These are phyloP conservation scores for Meyerozyma guilliermondii DNA, from an alignment of 1,139 yeast genomes.

Conservation along the genomic window DNA sequence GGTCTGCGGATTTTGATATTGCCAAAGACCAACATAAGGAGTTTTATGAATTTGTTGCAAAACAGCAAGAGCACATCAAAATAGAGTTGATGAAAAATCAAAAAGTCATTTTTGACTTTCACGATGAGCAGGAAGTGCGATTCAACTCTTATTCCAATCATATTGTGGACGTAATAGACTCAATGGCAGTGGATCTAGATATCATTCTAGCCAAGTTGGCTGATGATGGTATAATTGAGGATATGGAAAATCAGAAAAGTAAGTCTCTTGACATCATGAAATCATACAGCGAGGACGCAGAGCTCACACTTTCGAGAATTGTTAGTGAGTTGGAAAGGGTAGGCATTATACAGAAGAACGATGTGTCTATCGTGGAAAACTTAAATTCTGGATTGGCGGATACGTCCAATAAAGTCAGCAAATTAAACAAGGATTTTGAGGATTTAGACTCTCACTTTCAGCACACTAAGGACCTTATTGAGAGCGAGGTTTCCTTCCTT, in stretches of 20 bases:
- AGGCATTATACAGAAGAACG: not conserved
- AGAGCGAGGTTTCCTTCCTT: conserved; percentile 4
- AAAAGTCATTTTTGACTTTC: not conserved
- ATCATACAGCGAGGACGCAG: not conserved
- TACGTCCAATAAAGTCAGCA: not conserved
- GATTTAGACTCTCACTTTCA: conserved; percentile 1
- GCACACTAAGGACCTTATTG: conserved; percentile 4
- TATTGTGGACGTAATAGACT: not conserved
- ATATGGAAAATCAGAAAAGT: not conserved
- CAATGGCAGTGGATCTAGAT: not conserved
- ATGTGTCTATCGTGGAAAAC: not conserved
- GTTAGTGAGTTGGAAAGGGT: not conserved
- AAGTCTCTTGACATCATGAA: not conserved
- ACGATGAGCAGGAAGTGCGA: not conserved
- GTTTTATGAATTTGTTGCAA: conserved; percentile 9
- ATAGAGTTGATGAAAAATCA: conserved; percentile 3
- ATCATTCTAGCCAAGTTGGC: not conserved
- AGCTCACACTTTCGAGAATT: not conserved
- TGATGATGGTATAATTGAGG: not conserved
- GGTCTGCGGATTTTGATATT: conserved; percentile 7
- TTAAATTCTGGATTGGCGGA: not conserved
- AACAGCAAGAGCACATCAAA: conserved; percentile 7
- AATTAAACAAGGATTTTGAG: not conserved
- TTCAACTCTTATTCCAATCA: not conserved
- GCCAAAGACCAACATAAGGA: conserved; percentile 9